A percentile compares a stretch with the other conserved stretches of the same genome.
phyloP scores from a whole-genome alignment of 768 basidiomycete species.

The Dacryopinax primogenitus region DNA sequence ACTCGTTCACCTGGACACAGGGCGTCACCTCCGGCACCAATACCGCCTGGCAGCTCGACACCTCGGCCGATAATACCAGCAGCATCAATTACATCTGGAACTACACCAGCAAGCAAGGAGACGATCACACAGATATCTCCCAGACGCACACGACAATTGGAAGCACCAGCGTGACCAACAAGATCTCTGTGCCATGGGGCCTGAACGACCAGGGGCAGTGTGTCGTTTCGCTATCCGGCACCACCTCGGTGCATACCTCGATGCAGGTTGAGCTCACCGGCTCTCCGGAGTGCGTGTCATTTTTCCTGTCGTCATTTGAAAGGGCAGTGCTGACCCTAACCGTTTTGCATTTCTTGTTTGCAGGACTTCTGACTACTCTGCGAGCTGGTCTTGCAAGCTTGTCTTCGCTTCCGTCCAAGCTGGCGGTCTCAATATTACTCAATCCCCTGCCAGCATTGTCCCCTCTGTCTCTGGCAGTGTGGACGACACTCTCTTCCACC shows the following conservation, averaged over 20 bases:
- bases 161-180: neutral
- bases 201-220: neutral
- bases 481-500: neutral
- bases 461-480: neutral
- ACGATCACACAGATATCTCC: neutral
- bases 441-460: neutral
- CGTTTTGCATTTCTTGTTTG: neutral
- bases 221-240: neutral
- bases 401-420: neutral
- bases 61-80: neutral
- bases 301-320: neutral
- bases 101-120: neutral
- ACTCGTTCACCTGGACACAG: neutral
- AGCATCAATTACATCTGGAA: conserved; percentile 2
- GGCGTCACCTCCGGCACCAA: neutral
- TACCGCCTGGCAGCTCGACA: neutral
- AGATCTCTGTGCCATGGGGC: neutral
- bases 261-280: neutral
- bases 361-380: neutral
- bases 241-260: neutral
- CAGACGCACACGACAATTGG: neutral
- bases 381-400: neutral
- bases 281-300: neutral
- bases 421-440: neutral
- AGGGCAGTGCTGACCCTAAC: neutral